Conservation (phyloP, 352 stramenopile species). For the Globisporangium canariense region DNA sequence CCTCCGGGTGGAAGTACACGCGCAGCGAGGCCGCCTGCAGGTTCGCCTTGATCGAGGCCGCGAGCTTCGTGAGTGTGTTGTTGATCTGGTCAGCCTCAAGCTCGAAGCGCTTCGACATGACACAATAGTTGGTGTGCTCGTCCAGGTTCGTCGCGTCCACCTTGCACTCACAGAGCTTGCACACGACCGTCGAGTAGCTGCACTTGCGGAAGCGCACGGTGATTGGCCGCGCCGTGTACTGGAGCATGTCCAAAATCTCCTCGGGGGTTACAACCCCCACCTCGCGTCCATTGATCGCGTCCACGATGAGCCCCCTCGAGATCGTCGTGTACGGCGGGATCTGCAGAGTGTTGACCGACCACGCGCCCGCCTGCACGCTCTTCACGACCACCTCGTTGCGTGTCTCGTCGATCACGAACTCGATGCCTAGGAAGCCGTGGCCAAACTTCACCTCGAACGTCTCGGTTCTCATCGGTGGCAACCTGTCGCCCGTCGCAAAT, state of each 20-base stretch:
- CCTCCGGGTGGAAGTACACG: slow-evolving; percentile 43
- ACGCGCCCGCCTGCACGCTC: slow-evolving; percentile 38
- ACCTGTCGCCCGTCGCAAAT: background rate
- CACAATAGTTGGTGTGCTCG: slow-evolving; percentile 78
- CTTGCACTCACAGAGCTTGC: slow-evolving; percentile 78
- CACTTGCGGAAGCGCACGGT: slow-evolving; percentile 55
- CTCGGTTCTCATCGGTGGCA: slow-evolving; percentile 23
- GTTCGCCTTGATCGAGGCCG: slow-evolving; percentile 53
- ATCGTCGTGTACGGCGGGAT: slow-evolving; percentile 41
- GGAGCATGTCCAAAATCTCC: slow-evolving; percentile 63
- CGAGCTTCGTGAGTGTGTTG: slow-evolving; percentile 48
- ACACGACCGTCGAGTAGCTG: slow-evolving; percentile 50
- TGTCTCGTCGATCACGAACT: slow-evolving; percentile 58
- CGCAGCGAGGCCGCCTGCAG: slow-evolving; percentile 37
- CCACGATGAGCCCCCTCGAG: slow-evolving; percentile 51
- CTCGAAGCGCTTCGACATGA: slow-evolving; percentile 74
- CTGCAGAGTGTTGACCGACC: slow-evolving; percentile 33
- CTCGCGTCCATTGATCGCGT: slow-evolving; percentile 55
- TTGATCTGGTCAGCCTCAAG: slow-evolving; percentile 80
- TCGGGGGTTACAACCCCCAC: slow-evolving; percentile 30
- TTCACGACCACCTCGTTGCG: slow-evolving; percentile 63
- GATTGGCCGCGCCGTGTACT: slow-evolving; percentile 58
- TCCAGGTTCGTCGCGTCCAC: slow-evolving; percentile 62
- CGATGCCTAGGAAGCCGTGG: slow-evolving; percentile 64
- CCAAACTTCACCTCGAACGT: slow-evolving; percentile 73